Evolutionary conservation across 139 green algal genomes (phyloP), one percentile per base, ranked within the genome.

Genomic region (Micromonas commoda): DNA sequence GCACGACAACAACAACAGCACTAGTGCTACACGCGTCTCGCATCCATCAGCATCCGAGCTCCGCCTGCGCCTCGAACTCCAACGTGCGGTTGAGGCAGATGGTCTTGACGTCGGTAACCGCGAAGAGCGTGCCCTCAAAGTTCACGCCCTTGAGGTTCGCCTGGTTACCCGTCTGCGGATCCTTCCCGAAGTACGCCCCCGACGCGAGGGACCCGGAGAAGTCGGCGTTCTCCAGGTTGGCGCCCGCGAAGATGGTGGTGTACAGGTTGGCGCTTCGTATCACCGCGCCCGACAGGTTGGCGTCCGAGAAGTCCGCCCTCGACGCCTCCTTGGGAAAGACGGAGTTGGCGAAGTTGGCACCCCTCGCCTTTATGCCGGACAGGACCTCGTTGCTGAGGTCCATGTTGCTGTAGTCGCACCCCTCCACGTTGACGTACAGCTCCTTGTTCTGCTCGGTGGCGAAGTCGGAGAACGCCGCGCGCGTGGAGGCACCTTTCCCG

Each of bases 391-490:
- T 70, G 24, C 20, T 39, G 24, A 77, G 71, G 28, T 77, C 71
- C 28, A 52, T 64, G 35, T 34, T 34, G 38, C 38, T 67, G 71
- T 77, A 77, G 71, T 77, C 71, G 51, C 71, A 77, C 28, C 71
- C 71, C 71, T 77, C 71, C 20, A 77, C 51, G 51, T 77, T 77
- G n/a, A 77, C 71, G 29, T 66, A 66, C 71, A 77, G 71, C 28
- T 77, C 71, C 33, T 28, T 6, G 67, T 75, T 75, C 28, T 32
- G 20, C 38, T 64, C 13, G 23, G 24, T 34, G 23, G 71, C 71
- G 60, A 77, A 77, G 71, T 77, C 71, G 45, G n/a, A 51, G 71
- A 67, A 77, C 28, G 35, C 26, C 26, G 71, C 71, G 37, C 71
- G 71, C 26, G 71, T 77, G 35, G 67, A 35, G 21, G 71, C 71